These are phyloP conservation scores for Amaranthus tricolor DNA, from an alignment of 179 eudicot genomes.

Conservation along the genomic window DNA sequence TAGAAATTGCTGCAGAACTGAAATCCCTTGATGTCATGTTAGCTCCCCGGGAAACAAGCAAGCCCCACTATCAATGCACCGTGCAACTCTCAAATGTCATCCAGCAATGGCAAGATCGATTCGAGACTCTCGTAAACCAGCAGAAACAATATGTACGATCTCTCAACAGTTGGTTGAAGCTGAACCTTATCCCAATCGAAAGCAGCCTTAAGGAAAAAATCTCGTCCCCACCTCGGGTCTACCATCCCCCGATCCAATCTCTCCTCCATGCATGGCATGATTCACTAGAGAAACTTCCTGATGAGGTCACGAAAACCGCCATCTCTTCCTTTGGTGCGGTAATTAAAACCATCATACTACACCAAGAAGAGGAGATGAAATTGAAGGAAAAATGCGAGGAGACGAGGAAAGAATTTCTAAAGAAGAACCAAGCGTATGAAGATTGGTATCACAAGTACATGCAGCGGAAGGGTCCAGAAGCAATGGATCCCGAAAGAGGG, in stretches of 20 bases:
- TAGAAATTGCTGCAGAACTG: slow-evolving; percentile 48
- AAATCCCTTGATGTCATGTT: slow-evolving; percentile 58
- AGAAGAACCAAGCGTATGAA: slow-evolving; percentile 63
- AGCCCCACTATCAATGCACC: slow-evolving; percentile 66
- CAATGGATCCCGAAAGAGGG: slow-evolving; percentile 36
- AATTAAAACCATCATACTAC: slow-evolving; percentile 55
- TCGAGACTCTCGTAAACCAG: slow-evolving; percentile 57
- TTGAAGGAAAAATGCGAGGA: slow-evolving; percentile 75
- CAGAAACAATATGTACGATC: slow-evolving; percentile 64
- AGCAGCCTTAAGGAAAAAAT: slow-evolving; percentile 73
- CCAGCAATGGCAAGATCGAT: slow-evolving; percentile 61
- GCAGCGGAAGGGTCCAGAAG: slow-evolving; percentile 48
- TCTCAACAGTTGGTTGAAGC: slow-evolving; percentile 74
- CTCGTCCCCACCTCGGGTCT: slow-evolving; percentile 69
- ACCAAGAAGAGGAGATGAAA: slow-evolving; percentile 89
- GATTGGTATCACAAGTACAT: slow-evolving; percentile 77
- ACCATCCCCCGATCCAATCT: slow-evolving; percentile 72
- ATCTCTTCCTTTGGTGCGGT: slow-evolving; percentile 69
- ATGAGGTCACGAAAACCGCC: slow-evolving; percentile 71
- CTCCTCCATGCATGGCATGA: slow-evolving; percentile 79
- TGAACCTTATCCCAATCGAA: slow-evolving; percentile 84
- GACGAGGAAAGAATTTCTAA: slow-evolving; percentile 58
- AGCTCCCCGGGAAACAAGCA: slow-evolving; percentile 62
- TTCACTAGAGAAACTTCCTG: slow-evolving; percentile 74
- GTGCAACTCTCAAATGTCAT: slow-evolving; percentile 55